A percentile compares a stretch with the other conserved stretches of the same genome.
Evolutionary conservation across 805 yeast genomes (phyloP).

Genomic region (Naumovozyma castellii): DNA sequence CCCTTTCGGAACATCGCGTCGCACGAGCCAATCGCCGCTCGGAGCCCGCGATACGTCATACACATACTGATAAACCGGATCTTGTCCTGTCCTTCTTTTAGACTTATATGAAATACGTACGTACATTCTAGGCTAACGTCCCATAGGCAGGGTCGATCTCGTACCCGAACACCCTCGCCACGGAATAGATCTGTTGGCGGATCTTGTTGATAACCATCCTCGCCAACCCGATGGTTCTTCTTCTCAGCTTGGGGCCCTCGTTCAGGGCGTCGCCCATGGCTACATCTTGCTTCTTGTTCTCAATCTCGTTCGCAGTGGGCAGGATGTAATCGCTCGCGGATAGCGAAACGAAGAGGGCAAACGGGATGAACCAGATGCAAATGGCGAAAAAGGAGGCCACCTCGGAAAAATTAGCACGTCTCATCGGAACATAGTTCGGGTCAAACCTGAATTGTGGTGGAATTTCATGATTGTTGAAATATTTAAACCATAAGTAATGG

Average conservation of each 20-base stretch:
- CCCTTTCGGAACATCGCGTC: no score
- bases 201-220: slow-evolving; percentile 50
- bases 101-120: no score
- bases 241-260: slow-evolving; percentile 28
- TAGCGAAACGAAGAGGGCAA: slow-evolving; percentile 80
- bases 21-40: no score
- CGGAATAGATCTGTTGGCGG: slow-evolving; percentile 36
- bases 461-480: slow-evolving; percentile 57
- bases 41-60: no score
- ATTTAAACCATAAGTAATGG: slow-evolving; percentile 84
- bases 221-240: slow-evolving; percentile 54
- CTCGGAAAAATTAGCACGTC: slow-evolving; percentile 74
- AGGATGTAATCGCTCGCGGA: slow-evolving; percentile 86
- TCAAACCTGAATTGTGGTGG: slow-evolving; percentile 58
- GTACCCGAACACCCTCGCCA: slow-evolving; percentile 51
- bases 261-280: slow-evolving; percentile 22
- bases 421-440: slow-evolving; percentile 52
- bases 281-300: slow-evolving; percentile 21
- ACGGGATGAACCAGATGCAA: slow-evolving; percentile 89
- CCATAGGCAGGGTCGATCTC: slow-evolving; percentile 53
- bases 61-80: no score
- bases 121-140: no score
- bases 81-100: no score
- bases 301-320: slow-evolving; percentile 40
- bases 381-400: slow-evolving; percentile 93